Evolutionary conservation across 1,284 basidiomycete genomes (phyloP).

Genomic region (Irpex sp.): DNA sequence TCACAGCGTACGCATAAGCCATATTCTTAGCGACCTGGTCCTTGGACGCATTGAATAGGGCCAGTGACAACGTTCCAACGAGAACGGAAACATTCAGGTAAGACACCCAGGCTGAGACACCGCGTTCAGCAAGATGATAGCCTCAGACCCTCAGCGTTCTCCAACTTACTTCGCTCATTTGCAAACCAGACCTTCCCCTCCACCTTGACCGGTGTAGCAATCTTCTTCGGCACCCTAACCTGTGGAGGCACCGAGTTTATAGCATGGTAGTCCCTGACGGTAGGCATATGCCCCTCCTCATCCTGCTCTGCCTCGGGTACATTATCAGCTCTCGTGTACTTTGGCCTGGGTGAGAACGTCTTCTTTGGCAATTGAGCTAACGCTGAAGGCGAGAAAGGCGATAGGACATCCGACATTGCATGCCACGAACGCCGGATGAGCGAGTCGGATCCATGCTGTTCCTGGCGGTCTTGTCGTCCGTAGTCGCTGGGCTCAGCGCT

Average conservation of each 20-base stretch:
- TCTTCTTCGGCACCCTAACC: constrained; percentile 80
- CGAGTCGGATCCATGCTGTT: constrained; percentile 13
- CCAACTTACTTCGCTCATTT: constrained; percentile 83
- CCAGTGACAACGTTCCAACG: constrained; percentile 82
- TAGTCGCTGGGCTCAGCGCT: constrained; percentile 3
- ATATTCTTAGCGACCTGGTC: constrained; percentile 76
- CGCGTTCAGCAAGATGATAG: neutral
- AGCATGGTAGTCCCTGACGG: constrained; percentile 67
- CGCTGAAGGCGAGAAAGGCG: constrained; percentile 69
- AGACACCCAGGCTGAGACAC: constrained; percentile 75
- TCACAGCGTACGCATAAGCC: constrained; percentile 81
- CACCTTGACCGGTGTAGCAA: constrained; percentile 86
- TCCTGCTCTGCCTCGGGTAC: constrained; percentile 60
- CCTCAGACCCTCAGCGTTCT: neutral
- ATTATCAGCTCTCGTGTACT: constrained; percentile 66
- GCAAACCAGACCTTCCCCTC: constrained; percentile 99
- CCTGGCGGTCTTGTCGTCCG: constrained; percentile 17
- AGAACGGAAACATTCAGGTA: constrained; percentile 88
- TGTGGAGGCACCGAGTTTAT: constrained; percentile 58
- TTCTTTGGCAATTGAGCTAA: constrained; percentile 62
- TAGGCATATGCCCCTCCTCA: constrained; percentile 50
- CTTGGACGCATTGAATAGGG: constrained; percentile 83
- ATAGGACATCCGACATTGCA: constrained; percentile 52
- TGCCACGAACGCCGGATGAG: constrained; percentile 49
- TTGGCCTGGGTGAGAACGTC: constrained; percentile 40